Conservation (phyloP, 208 protist genomes). For the Trypanosoma avium region DNA sequence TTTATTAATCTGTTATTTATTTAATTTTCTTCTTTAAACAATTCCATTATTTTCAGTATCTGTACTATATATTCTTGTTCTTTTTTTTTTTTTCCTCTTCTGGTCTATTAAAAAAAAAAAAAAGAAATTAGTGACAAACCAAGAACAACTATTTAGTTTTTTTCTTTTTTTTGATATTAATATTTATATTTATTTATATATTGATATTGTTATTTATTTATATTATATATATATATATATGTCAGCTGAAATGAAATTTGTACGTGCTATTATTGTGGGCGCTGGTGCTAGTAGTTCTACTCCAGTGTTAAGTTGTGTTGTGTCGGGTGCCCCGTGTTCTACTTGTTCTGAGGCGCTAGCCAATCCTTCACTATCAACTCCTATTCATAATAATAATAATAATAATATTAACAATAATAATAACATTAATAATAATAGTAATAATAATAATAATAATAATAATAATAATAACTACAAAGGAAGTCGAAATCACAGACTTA, state of each 20-base stretch:
- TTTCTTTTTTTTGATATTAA: neutral
- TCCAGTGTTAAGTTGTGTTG: conserved; percentile 43
- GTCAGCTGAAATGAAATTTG: conserved; percentile 37
- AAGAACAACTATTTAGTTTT: no score
- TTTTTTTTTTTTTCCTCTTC: no score
- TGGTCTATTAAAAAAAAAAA: no score
- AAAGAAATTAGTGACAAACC: no score
- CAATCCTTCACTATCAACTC: conserved; percentile 2
- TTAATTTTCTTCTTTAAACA: neutral
- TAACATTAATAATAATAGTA: neutral
- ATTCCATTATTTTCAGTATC: no score
- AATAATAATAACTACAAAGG: neutral
- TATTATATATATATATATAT: neutral
- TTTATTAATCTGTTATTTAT: no score
- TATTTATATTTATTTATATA: neutral
- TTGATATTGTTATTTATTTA: neutral
- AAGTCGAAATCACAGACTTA: conserved; percentile 48
- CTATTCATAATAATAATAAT: neutral
- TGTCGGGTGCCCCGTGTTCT: conserved; percentile 29
- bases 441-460: neutral
- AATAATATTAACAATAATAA: neutral
- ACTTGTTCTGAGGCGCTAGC: conserved; percentile 39
- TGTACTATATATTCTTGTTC: no score
- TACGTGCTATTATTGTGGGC: conserved; percentile 50
- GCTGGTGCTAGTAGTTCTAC: conserved; percentile 59